Evolutionary conservation across 129 eudicot species (phyloP).

Genomic region (Centrapalus pauciflorus): DNA sequence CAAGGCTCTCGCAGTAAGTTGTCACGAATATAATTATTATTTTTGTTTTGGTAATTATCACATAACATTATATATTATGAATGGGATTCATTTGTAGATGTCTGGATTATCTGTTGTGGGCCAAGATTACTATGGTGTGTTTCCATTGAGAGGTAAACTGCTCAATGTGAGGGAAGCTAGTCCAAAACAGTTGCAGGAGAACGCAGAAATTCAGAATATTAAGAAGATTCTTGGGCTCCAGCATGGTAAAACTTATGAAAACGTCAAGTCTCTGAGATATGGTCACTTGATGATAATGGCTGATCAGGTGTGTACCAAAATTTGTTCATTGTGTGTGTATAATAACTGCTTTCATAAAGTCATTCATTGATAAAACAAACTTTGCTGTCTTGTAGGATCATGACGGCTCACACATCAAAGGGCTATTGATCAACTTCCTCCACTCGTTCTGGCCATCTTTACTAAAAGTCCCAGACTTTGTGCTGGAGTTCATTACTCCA

Average conservation of each 20-base stretch:
- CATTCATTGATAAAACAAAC: background rate
- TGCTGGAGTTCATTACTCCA: constrained; percentile 86
- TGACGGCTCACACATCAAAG: constrained; percentile 98
- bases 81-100: constrained; percentile 37
- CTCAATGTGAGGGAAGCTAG: constrained; percentile 96
- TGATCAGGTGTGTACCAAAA: constrained; percentile 63
- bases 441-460: constrained; percentile 97
- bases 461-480: constrained; percentile 75
- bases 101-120: constrained; percentile 88
- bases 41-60: background rate
- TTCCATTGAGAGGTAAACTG: constrained; percentile 88
- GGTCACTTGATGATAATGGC: constrained; percentile 98
- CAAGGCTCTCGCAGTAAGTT: constrained; percentile 85
- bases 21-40: background rate
- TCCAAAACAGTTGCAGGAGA: constrained; percentile 64
- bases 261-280: constrained; percentile 68
- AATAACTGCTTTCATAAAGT: background rate
- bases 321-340: background rate
- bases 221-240: constrained; percentile 87
- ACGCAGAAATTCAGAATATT: constrained; percentile 72
- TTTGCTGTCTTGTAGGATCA: constrained; percentile 62
- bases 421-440: constrained; percentile 81
- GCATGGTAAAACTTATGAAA: constrained; percentile 60
- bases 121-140: constrained; percentile 75
- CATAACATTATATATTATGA: background rate